phyloP scores from a whole-genome alignment of 305 asterid genomes.

The Fraxinus paxiana region DNA sequence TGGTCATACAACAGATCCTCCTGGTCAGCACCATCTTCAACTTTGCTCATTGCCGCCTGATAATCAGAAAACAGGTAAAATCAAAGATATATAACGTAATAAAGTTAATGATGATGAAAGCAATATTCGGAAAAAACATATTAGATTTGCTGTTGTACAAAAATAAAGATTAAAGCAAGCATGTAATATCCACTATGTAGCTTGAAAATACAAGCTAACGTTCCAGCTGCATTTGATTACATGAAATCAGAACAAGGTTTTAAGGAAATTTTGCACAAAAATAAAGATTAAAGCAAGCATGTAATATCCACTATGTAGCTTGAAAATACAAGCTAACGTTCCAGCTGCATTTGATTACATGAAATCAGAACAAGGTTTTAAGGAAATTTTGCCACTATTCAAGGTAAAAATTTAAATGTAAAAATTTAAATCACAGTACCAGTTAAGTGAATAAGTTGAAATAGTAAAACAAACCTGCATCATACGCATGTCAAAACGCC shows the following conservation, averaged over 20 bases:
- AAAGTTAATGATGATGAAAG: not conserved
- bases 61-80: slow-evolving; percentile 11
- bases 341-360: not conserved
- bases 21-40: slow-evolving; percentile 69
- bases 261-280: not conserved
- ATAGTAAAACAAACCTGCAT: slow-evolving; percentile 67
- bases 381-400: not conserved
- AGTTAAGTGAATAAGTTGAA: not conserved
- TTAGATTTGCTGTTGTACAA: not conserved
- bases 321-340: not conserved
- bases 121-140: not conserved
- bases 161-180: not conserved
- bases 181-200: not conserved
- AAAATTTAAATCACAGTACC: not conserved
- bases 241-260: not conserved
- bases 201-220: not conserved
- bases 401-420: not conserved
- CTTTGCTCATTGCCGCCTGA: slow-evolving; percentile 97
- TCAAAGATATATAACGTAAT: slow-evolving; percentile 8
- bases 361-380: not conserved
- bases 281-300: not conserved
- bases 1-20: slow-evolving; percentile 88
- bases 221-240: not conserved
- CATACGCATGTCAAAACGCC: slow-evolving; percentile 99
- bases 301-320: not conserved